Percentiles rank a stretch among this genome's conserved stretches.
These are phyloP conservation scores for Talaromyces borbonicus DNA, from an alignment of 495 filamentous ascomycete genomes.

Conservation along the genomic window DNA sequence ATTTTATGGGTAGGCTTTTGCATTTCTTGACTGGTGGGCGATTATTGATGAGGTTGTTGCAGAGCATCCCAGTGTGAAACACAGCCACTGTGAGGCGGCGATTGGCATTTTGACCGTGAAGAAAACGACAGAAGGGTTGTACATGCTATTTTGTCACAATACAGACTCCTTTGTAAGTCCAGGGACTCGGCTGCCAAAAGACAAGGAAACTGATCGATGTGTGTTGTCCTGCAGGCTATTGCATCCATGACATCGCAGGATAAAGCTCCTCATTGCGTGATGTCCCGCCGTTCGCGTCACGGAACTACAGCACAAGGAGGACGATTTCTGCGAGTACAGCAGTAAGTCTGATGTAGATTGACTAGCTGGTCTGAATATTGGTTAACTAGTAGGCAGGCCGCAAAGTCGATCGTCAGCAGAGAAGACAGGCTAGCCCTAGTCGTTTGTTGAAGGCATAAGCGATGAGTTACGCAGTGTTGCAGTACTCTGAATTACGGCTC, in stretches of 20 bases:
- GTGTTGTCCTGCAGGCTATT: conserved; percentile 48
- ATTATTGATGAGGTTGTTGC: conserved; percentile 12
- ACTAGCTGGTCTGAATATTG: not conserved
- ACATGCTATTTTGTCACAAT: conserved; percentile 83
- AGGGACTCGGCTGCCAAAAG: not conserved
- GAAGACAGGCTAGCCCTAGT: not conserved
- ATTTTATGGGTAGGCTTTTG: conserved; percentile 58
- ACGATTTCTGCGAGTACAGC: conserved; percentile 17
- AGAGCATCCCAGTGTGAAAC: conserved; percentile 64
- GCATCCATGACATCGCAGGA: conserved; percentile 79
- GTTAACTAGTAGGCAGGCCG: not conserved
- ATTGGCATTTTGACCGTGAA: conserved; percentile 82
- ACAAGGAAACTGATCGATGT: too few species aligned
- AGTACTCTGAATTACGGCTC: too few species aligned
- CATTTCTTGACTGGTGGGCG: not conserved
- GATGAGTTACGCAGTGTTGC: too few species aligned
- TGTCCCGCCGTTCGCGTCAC: conserved; percentile 56
- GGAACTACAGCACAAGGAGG: conserved; percentile 35
- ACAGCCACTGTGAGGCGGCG: conserved; percentile 61
- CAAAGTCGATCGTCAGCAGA: not conserved
- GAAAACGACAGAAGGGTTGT: conserved; percentile 58
- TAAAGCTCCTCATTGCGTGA: conserved; percentile 58
- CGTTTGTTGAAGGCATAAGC: not conserved
- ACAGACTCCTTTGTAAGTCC: conserved; percentile 71
- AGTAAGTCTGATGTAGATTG: conserved; percentile 6